phyloP scores from a whole-genome alignment of 352 stramenopile species.

The Globisporangium takayamanum region DNA sequence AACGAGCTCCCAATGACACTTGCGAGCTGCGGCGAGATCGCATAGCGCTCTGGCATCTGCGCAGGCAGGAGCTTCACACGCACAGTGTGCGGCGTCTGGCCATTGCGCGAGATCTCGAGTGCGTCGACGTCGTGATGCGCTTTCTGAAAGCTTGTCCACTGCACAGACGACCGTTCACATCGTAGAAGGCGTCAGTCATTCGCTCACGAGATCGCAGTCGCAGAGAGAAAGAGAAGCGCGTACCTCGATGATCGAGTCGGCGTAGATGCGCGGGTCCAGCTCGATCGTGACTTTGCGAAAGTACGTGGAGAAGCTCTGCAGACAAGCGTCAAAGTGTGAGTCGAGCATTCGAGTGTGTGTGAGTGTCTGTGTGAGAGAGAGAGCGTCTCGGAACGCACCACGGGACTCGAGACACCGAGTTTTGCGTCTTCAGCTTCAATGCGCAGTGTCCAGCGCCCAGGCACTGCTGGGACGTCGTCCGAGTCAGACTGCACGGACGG shows the following conservation, averaged over 20 bases:
- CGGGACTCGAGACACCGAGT: slow-evolving; percentile 16
- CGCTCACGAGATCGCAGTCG: not conserved
- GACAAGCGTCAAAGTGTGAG: not conserved
- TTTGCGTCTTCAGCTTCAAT: slow-evolving; percentile 45
- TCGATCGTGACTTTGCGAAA: slow-evolving; percentile 75
- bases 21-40: slow-evolving; percentile 41
- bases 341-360: too few relatives aligned
- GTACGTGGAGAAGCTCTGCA: slow-evolving; percentile 69
- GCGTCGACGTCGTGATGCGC: slow-evolving; percentile 51
- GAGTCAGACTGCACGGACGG: slow-evolving; percentile 22
- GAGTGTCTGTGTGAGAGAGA: not conserved
- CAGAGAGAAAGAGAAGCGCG: not conserved
- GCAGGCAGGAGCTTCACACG: slow-evolving; percentile 62
- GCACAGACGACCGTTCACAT: not conserved
- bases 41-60: slow-evolving; percentile 50
- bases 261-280: slow-evolving; percentile 59
- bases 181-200: not conserved
- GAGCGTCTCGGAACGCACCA: slow-evolving; percentile 22
- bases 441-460: slow-evolving; percentile 57
- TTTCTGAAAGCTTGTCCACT: slow-evolving; percentile 81
- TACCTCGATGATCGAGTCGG: slow-evolving; percentile 63
- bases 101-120: slow-evolving; percentile 45
- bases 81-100: slow-evolving; percentile 45
- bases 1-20: slow-evolving; percentile 35
- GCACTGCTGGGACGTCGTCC: slow-evolving; percentile 21